These are phyloP conservation scores for Aspergillus pseudoviridinutans DNA, from an alignment of 2,329 filamentous ascomycete species.

Conservation along the genomic window DNA sequence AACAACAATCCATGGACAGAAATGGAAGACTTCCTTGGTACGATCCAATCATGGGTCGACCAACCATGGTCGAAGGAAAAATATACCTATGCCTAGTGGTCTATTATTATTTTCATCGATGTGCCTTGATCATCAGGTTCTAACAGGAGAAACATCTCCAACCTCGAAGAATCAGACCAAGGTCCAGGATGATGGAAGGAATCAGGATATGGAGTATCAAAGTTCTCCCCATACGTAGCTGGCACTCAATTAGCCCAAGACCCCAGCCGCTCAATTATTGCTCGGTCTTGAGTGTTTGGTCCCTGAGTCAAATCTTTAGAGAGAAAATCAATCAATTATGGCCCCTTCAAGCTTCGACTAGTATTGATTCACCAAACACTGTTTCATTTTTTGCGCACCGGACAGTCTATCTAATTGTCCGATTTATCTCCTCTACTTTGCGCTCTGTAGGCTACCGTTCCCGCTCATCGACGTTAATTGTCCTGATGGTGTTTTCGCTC, in stretches of 20 bases:
- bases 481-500: neutral
- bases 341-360: neutral
- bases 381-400: neutral
- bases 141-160: neutral
- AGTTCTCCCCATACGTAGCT: neutral
- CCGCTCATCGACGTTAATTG: neutral
- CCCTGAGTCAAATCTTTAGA: neutral
- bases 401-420: too few species aligned
- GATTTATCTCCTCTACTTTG: neutral
- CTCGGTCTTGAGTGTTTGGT: neutral
- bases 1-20: neutral
- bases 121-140: neutral
- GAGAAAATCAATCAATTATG: too few species aligned
- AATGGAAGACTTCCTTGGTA: neutral
- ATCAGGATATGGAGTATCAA: neutral
- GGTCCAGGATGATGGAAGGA: neutral
- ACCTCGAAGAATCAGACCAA: neutral
- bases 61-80: neutral
- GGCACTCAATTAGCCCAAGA: neutral
- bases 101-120: neutral
- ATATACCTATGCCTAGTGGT: neutral
- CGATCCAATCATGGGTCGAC: neutral
- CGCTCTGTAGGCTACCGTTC: neutral
- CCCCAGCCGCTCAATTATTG: neutral
- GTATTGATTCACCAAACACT: neutral